phyloP scores from a whole-genome alignment of 257 asterid genomes.

The Nicotiana undulata region DNA sequence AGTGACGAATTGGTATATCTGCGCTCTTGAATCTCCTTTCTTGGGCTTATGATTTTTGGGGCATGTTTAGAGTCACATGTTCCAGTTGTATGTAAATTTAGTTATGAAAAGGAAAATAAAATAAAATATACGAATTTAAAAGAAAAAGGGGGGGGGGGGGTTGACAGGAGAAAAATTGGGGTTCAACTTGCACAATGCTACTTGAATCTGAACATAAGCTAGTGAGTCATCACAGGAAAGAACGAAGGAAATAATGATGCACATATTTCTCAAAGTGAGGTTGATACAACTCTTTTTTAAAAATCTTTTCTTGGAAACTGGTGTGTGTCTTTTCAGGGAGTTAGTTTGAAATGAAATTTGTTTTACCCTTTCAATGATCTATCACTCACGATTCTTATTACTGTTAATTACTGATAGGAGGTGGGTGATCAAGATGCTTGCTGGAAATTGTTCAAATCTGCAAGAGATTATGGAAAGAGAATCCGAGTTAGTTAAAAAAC shows the following conservation, averaged over 20 bases:
- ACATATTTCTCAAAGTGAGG: not conserved
- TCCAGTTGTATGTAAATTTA: not conserved
- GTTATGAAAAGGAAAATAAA: not conserved
- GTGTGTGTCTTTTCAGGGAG: not conserved
- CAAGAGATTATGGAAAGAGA: slow-evolving; percentile 70
- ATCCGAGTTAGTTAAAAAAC: slow-evolving; percentile 59
- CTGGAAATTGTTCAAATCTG: slow-evolving; percentile 50
- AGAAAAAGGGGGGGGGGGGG: no score
- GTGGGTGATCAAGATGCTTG: slow-evolving; percentile 90
- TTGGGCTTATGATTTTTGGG: no score
- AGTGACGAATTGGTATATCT: no score
- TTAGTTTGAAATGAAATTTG: not conserved
- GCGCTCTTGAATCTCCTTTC: no score
- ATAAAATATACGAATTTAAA: not conserved
- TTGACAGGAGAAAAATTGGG: not conserved
- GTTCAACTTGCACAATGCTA: not conserved
- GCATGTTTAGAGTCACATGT: not conserved
- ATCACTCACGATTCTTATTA: slow-evolving; percentile 16
- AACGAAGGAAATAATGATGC: not conserved
- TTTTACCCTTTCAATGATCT: not conserved
- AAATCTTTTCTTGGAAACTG: not conserved
- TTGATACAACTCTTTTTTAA: not conserved
- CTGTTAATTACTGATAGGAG: slow-evolving; percentile 53
- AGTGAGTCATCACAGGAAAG: not conserved
- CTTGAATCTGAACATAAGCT: not conserved